A percentile compares a stretch with the other conserved stretches of the same genome.
These are phyloP conservation scores for Ascoidea tarda DNA, from an alignment of 805 yeast genomes.

Conservation along the genomic window DNA sequence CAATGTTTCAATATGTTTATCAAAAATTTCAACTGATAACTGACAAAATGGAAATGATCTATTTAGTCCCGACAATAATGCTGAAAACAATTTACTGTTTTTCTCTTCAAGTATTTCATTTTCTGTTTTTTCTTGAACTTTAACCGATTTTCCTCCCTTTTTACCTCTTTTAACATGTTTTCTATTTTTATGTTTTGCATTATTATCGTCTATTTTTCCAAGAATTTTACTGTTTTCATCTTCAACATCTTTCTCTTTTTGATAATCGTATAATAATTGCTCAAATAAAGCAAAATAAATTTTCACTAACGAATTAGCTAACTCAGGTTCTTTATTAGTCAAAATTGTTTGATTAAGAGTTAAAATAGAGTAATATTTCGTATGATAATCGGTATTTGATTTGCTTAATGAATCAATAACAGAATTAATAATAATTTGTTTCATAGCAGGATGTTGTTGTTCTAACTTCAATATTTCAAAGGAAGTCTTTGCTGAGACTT, in stretches of 20 bases:
- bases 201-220: conserved; percentile 19
- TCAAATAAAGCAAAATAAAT: conserved; percentile 83
- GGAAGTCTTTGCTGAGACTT: conserved; percentile 82
- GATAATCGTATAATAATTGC: conserved; percentile 60
- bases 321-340: conserved; percentile 57
- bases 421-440: conserved; percentile 60
- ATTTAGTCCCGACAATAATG: conserved; percentile 85
- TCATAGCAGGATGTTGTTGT: conserved; percentile 95
- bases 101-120: conserved; percentile 62
- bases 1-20: conserved; percentile 67
- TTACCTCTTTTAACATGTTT: conserved; percentile 70
- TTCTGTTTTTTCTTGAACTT: conserved; percentile 42
- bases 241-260: conserved; percentile 26
- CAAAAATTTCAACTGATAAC: conserved; percentile 54
- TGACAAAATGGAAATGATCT: conserved; percentile 90
- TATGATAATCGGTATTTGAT: conserved; percentile 61
- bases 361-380: conserved; percentile 76
- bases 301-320: conserved; percentile 73
- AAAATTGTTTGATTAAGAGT: conserved; percentile 89
- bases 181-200: conserved; percentile 51
- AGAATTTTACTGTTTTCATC: conserved; percentile 19
- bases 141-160: conserved; percentile 77
- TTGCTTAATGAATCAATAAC: conserved; percentile 70
- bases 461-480: conserved; percentile 66
- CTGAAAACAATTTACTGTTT: conserved; percentile 73